These are phyloP conservation scores for Amaranthus hypochondriacus DNA, from an alignment of 148 eudicot genomes.

Conservation along the genomic window DNA sequence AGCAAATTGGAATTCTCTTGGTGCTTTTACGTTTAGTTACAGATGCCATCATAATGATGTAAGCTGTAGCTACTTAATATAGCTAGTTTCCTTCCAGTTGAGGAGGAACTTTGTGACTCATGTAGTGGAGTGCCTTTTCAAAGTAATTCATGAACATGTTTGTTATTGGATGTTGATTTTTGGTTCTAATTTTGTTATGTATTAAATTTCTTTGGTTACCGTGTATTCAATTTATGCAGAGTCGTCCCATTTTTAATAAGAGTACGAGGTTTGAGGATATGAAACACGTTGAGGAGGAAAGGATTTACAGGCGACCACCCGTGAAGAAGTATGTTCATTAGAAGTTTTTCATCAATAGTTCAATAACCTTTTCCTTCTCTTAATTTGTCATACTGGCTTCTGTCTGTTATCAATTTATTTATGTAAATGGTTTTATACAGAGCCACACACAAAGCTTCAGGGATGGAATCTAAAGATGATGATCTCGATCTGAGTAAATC, in stretches of 20 bases:
- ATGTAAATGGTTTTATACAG: conserved; percentile 33
- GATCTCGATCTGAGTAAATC: conserved; percentile 52
- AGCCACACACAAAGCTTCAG: conserved; percentile 55
- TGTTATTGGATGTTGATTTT: background rate
- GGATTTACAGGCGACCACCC: conserved; percentile 58
- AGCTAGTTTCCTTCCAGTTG: too few relatives aligned
- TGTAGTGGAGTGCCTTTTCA: too few relatives aligned
- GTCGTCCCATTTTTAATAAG: conserved; percentile 94
- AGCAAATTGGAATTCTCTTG: too few relatives aligned
- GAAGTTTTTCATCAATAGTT: background rate
- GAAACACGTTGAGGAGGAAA: conserved; percentile 81
- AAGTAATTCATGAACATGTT: background rate
- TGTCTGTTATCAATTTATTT: conserved; percentile 1
- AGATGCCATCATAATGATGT: too few relatives aligned
- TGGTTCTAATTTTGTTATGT: background rate
- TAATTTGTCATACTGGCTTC: background rate
- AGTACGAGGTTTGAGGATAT: conserved; percentile 98
- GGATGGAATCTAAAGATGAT: conserved; percentile 71
- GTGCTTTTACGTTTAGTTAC: too few relatives aligned
- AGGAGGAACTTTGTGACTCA: too few relatives aligned
- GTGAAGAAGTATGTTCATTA: conserved; percentile 43
- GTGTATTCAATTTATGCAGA: conserved; percentile 41
- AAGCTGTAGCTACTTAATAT: too few relatives aligned
- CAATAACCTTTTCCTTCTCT: background rate
- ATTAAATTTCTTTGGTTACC: background rate